These are phyloP conservation scores for Pilatotrama ljubarskyi DNA, from an alignment of 768 basidiomycete genomes.

Conservation along the genomic window DNA sequence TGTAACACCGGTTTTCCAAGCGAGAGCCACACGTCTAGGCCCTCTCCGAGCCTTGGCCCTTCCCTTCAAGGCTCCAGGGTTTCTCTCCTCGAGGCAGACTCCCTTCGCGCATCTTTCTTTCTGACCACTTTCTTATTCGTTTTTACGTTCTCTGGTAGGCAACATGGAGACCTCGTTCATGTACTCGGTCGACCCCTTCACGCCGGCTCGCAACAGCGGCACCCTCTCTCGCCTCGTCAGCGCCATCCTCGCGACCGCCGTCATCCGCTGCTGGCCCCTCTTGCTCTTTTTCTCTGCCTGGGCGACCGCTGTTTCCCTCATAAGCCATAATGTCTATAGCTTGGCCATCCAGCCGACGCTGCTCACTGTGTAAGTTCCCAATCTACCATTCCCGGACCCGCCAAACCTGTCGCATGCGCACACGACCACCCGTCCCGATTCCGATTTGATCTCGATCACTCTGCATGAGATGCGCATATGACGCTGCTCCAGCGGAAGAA, in stretches of 20 bases:
- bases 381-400: neutral
- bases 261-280: constrained; percentile 67
- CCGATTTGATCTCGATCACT: neutral
- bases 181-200: constrained; percentile 26
- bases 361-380: constrained; percentile 60
- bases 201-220: constrained; percentile 7
- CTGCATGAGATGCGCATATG: neutral
- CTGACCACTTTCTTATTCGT: neutral
- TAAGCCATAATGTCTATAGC: constrained; percentile 47
- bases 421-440: neutral
- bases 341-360: constrained; percentile 52
- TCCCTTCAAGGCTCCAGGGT: neutral
- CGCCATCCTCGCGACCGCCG: constrained; percentile 39
- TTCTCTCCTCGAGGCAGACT: neutral
- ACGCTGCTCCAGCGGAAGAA: neutral
- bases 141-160: neutral
- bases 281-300: constrained; percentile 64
- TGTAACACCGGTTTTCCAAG: constrained; percentile 2
- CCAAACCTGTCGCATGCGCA: neutral
- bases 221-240: constrained; percentile 22
- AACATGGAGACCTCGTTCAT: constrained; percentile 22
- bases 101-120: neutral
- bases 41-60: neutral
- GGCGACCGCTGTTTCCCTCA: constrained; percentile 56
- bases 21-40: constrained; percentile 1